phyloP scores from a whole-genome alignment of 2,329 filamentous ascomycete species.

The Ophiosphaerella herpotricha region DNA sequence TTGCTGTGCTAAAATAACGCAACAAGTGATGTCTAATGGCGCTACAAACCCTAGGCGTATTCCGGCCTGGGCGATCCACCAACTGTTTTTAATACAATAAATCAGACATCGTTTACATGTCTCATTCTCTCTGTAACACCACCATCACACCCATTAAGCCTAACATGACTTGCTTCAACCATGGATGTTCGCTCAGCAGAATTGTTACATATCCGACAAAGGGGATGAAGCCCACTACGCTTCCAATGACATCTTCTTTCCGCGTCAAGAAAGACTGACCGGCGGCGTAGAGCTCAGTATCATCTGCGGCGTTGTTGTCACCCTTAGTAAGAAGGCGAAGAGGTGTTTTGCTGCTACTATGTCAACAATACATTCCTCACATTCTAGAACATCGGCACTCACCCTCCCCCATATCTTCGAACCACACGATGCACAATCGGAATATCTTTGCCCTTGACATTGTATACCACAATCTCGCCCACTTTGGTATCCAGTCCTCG shows the following conservation, averaged over 20 bases:
- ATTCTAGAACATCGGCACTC: slow-evolving; percentile 31
- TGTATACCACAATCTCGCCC: slow-evolving; percentile 78
- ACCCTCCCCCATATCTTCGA: slow-evolving; percentile 67
- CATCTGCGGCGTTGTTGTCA: slow-evolving; percentile 93
- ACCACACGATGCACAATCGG: slow-evolving; percentile 96
- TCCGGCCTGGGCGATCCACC: background rate
- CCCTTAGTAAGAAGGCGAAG: slow-evolving; percentile 88
- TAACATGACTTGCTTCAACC: slow-evolving; percentile 94
- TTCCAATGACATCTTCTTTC: slow-evolving; percentile 85
- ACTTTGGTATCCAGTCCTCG: slow-evolving; percentile 66
- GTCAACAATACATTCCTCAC: slow-evolving; percentile 13
- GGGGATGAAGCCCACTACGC: slow-evolving; percentile 87
- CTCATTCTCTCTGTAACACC: slow-evolving; percentile 83
- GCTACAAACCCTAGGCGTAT: background rate
- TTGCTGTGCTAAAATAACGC: too few relatives aligned
- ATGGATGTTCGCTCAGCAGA: slow-evolving; percentile 90
- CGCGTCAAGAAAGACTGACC: slow-evolving; percentile 87
- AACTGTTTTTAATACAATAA: too few relatives aligned
- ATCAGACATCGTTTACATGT: background rate
- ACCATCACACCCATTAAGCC: slow-evolving; percentile 95
- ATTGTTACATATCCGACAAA: slow-evolving; percentile 98
- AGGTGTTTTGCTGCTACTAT: slow-evolving; percentile 49
- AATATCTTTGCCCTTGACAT: slow-evolving; percentile 91
- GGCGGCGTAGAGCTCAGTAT: slow-evolving; percentile 85
- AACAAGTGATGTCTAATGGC: background rate